Evolutionary conservation across 2,329 filamentous ascomycete species (phyloP), one percentile per base, ranked within the genome.

Genomic region (Decorospora gaudefroyi): DNA sequence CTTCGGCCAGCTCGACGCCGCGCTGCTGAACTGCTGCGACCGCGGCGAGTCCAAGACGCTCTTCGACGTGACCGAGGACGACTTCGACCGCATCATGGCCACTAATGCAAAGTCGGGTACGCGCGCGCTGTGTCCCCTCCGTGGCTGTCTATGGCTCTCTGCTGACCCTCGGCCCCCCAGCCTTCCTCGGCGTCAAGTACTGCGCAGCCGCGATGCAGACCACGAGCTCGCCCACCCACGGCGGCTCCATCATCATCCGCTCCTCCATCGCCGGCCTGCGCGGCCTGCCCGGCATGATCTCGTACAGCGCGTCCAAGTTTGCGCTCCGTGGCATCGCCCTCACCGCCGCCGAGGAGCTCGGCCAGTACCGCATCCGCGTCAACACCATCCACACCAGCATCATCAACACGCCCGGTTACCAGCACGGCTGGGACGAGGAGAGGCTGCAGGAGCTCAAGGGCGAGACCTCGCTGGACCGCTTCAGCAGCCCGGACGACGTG

Each of bases 311-410:
- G 1, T 65, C 67, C 22, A 70, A 71, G 29, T 72, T 72, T 32
- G 70, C 70, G 10, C 47, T 67, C 6, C 65, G 69, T 5, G 70
- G 70, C 10, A 64, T 73, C n/a, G 67, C 68, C 18, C 56, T 68
- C 4, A 69, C 69, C 5, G 70, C 70, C 17, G 69, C 70, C 6
- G 60, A 62, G 12, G 70, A 72, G 44, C 56, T 73, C 3, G 70
- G 69, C 6, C 65, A 64, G 21, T 55, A 62, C 36, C 64, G 65
- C 28, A 72, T 72, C 45, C 66, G 70, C 18, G 70, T 72, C 40
- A 73, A 72, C 52, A 72, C 69, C 2, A 68, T 73, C 11, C 70
- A 72, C 47, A 71, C 69, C 4, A 69, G 67, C 32, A 69, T 68
- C 27, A 65, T 73, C 16, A 63, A 70, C 25, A 64, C 65, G 2